A percentile compares a stretch with the other conserved stretches of the same genome.
Evolutionary conservation across 345 rosid genomes (phyloP).

Genomic region (Rhizophora mangle): DNA sequence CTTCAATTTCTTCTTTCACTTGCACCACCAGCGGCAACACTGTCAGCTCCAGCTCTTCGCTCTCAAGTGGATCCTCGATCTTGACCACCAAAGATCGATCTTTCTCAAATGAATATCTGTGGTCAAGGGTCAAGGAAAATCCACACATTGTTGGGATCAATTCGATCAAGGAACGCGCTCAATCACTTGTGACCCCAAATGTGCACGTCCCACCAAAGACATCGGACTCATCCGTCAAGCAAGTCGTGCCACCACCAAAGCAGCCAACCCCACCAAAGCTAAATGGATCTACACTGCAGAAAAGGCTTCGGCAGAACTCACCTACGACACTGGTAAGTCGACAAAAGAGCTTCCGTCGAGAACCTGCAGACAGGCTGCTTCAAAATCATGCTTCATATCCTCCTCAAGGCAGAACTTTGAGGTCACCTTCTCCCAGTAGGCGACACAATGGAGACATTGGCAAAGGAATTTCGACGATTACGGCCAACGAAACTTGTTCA

Average conservation of each 20-base stretch:
- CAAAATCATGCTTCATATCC: too few relatives aligned
- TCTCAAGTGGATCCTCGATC: slow-evolving; percentile 41
- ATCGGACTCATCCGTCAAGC: slow-evolving; percentile 17
- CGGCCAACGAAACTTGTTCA: slow-evolving; percentile 30
- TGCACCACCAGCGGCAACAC: slow-evolving; percentile 26
- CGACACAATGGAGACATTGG: slow-evolving; percentile 42
- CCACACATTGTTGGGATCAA: slow-evolving; percentile 60
- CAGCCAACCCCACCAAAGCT: too few relatives aligned
- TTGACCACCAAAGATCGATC: slow-evolving; percentile 57
- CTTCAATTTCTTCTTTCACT: slow-evolving; percentile 34
- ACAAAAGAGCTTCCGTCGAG: slow-evolving; percentile 67
- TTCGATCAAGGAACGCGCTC: slow-evolving; percentile 53
- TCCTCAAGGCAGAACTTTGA: too few relatives aligned
- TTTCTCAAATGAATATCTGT: slow-evolving; percentile 77
- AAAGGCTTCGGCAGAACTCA: slow-evolving; percentile 59
- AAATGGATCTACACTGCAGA: slow-evolving; percentile 13
- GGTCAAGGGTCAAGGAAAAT: slow-evolving; percentile 72
- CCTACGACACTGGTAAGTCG: slow-evolving; percentile 43
- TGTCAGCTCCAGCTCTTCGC: slow-evolving; percentile 42
- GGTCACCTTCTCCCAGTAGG: slow-evolving; percentile 58
- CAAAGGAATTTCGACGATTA: slow-evolving; percentile 20
- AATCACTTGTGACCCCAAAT: slow-evolving; percentile 19
- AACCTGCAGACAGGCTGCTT: too few relatives aligned
- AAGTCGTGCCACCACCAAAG: slow-evolving; percentile 25
- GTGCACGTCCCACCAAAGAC: slow-evolving; percentile 9